Evolutionary conservation across 2,329 filamentous ascomycete genomes (phyloP), one percentile per base, ranked within the genome.

Genomic region (Zalaria obscura): DNA sequence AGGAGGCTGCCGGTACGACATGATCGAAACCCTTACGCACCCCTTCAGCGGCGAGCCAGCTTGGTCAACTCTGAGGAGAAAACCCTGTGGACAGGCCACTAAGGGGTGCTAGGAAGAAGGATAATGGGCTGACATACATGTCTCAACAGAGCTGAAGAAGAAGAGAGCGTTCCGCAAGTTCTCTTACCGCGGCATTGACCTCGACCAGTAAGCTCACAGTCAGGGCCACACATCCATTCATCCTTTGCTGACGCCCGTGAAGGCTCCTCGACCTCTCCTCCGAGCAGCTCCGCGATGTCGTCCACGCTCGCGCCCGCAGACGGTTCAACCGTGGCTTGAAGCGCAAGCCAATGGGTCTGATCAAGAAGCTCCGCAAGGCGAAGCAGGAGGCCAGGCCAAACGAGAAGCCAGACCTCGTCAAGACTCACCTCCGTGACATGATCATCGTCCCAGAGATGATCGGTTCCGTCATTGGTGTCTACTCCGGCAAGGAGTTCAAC

Each of bases 401-500:
- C 75, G 89, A 96, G 87, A 95, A 96, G 85, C 89, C 89, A 66
- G 88, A 94, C 66, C 78, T 91, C 63, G 89, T 96, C 77, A 95
- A 95, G 83, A 98, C 89, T 51, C 89, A 98, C 70, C 83, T 98
- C 63, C 88, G 89, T 72, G 83, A 98, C 77, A 98, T 98, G 91
- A 95, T 98, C 69, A 81, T 98, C 65, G 91, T 98, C 59, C 91
- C 91, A 61, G 91, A 98, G 79, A 96, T 98, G 91, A 98, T 98
- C 66, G 91, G 91, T 62, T 84, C 77, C 70, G 89, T 98, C 62
- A 83, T 98, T 62, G 91, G 88, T 67, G 91, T 98, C 77, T 98
- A 98, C 84, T 94, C 86, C 56, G 91, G 91, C 67, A 98, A 98
- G 83, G 88, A 96, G 73, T 98, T 98, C 84, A 98, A 98, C 83